phyloP scores from a whole-genome alignment of 495 filamentous ascomycete genomes.

The Xylaria palmicola region DNA sequence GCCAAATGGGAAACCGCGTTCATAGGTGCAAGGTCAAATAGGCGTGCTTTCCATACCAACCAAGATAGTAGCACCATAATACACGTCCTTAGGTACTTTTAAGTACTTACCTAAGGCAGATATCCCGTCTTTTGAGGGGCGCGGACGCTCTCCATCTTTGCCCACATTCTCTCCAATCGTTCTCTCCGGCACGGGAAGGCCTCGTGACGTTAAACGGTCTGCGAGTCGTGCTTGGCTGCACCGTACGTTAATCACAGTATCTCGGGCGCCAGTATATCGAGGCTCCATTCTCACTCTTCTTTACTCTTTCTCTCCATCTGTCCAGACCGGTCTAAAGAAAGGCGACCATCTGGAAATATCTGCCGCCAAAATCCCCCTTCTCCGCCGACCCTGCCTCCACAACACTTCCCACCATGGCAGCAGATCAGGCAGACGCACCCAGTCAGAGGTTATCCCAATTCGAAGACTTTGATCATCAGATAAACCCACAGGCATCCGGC shows the following conservation, averaged over 20 bases:
- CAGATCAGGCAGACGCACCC: neutral
- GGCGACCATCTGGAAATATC: neutral
- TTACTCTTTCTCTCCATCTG: no score
- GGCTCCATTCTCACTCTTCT: no score
- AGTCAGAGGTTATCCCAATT: neutral
- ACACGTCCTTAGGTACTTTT: neutral
- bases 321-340: no score
- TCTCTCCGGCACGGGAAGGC: no score
- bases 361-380: neutral
- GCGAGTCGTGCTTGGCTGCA: no score
- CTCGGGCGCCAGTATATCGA: no score
- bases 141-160: no score
- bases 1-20: neutral
- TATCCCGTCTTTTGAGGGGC: no score
- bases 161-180: no score
- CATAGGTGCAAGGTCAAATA: neutral
- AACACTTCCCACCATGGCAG: neutral
- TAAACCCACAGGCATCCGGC: neutral
- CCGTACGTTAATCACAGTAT: no score
- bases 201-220: no score
- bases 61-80: neutral
- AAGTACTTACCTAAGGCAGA: no score
- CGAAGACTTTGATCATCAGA: neutral
- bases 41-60: neutral
- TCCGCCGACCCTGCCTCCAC: neutral